These are phyloP conservation scores for Sporopachydermia cereana DNA, from an alignment of 1,139 yeast species.

Conservation along the genomic window DNA sequence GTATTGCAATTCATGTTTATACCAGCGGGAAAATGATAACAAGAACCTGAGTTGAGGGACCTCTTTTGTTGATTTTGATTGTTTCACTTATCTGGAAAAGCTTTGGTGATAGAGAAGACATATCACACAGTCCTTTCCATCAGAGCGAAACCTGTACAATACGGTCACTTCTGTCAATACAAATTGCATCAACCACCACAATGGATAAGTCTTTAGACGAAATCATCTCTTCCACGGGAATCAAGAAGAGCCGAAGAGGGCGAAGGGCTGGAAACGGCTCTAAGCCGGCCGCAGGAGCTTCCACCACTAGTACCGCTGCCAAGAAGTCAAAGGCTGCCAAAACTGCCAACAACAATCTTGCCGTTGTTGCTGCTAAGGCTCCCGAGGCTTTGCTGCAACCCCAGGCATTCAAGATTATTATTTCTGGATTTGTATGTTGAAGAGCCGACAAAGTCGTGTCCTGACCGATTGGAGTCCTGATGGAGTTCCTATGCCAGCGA, in stretches of 20 bases:
- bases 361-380: conserved; percentile 15
- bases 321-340: conserved; percentile 22
- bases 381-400: conserved; percentile 13
- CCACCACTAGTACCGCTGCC: conserved; percentile 15
- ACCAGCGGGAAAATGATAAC: too few relatives aligned
- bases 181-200: conserved; percentile 32
- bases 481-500: conserved; percentile 1
- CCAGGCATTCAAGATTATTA: conserved; percentile 20
- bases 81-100: too few relatives aligned
- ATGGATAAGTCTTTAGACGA: conserved; percentile 95
- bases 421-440: conserved; percentile 25
- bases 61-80: too few relatives aligned
- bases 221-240: conserved; percentile 62
- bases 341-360: conserved; percentile 19
- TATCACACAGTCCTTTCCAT: too few relatives aligned
- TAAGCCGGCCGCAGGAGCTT: conserved; percentile 19
- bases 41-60: too few relatives aligned
- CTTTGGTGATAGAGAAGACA: too few relatives aligned
- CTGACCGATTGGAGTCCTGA: conserved; percentile 6
- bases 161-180: too few relatives aligned
- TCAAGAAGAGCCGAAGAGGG: conserved; percentile 22
- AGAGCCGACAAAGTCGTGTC: not conserved
- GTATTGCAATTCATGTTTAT: too few relatives aligned
- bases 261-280: conserved; percentile 21
- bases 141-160: too few relatives aligned